A percentile compares a stretch with the other conserved stretches of the same genome.
Conservation (phyloP, 2,329 filamentous ascomycete species). For the Stachybotrys echinatus region DNA sequence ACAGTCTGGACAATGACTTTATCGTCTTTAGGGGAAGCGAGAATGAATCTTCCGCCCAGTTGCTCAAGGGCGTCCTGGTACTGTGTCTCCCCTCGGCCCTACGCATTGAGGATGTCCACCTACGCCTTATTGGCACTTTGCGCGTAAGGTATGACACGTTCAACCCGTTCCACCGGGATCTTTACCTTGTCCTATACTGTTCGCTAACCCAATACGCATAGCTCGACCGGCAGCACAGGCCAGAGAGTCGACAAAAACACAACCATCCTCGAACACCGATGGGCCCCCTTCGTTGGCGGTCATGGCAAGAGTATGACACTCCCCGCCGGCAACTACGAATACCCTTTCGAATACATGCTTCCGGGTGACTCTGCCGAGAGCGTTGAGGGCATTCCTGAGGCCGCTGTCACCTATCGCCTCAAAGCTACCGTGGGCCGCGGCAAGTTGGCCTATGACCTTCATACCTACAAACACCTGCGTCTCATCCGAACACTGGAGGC, state of each 20-base stretch:
- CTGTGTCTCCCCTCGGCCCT: slow-evolving; percentile 66
- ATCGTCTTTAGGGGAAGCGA: slow-evolving; percentile 73
- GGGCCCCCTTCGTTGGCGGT: slow-evolving; percentile 57
- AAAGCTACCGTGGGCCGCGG: slow-evolving; percentile 85
- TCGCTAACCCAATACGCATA: slow-evolving; percentile 40
- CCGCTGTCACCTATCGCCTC: slow-evolving; percentile 83
- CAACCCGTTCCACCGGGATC: not conserved
- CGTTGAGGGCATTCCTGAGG: slow-evolving; percentile 81
- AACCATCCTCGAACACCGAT: slow-evolving; percentile 63
- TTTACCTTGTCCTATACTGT: not conserved
- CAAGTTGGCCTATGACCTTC: slow-evolving; percentile 83
- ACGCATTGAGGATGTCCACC: slow-evolving; percentile 66
- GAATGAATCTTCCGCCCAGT: slow-evolving; percentile 69
- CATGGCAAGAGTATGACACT: slow-evolving; percentile 55
- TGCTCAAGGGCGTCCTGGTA: slow-evolving; percentile 68
- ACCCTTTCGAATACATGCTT: slow-evolving; percentile 71
- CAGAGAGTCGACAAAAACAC: slow-evolving; percentile 54
- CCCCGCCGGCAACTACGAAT: slow-evolving; percentile 74
- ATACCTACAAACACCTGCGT: slow-evolving; percentile 71
- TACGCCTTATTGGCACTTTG: slow-evolving; percentile 66
- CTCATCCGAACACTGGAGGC: slow-evolving; percentile 74
- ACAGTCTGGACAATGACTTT: slow-evolving; percentile 71
- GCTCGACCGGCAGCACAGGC: slow-evolving; percentile 52
- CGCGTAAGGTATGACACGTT: slow-evolving; percentile 55
- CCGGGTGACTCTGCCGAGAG: slow-evolving; percentile 74